Conservation (phyloP, 2,329 filamentous ascomycete genomes). For the Nigrospora osmanthi region DNA sequence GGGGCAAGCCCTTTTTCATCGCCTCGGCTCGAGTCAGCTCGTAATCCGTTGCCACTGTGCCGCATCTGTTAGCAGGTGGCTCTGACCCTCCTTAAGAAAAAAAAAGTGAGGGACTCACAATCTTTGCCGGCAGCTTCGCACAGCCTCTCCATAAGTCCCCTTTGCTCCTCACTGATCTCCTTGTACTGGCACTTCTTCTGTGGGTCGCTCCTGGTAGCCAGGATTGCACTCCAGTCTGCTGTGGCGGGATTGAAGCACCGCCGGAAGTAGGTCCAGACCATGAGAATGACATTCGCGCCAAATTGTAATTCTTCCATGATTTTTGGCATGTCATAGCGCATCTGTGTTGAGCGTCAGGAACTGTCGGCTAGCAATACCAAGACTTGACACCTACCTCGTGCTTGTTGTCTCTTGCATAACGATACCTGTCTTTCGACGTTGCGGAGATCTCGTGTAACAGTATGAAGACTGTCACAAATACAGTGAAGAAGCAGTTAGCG, state of each 20-base stretch:
- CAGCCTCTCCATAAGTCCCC: conserved; percentile 4
- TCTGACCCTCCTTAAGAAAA: neutral
- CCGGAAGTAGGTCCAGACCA: conserved; percentile 44
- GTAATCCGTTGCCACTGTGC: neutral
- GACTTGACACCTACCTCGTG: neutral
- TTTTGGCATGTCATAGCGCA: conserved; percentile 27
- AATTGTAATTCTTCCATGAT: conserved; percentile 37
- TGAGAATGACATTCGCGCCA: conserved; percentile 36
- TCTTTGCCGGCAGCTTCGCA: conserved; percentile 4
- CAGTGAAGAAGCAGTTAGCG: conserved; percentile 16
- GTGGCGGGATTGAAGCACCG: conserved; percentile 21
- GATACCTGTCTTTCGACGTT: conserved; percentile 30
- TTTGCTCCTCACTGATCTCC: conserved; percentile 22
- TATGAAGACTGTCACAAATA: conserved; percentile 22
- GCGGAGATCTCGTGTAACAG: conserved; percentile 28
- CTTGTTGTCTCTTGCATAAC: conserved; percentile 31
- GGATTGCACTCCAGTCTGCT: conserved; percentile 16
- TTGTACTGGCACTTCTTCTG: conserved; percentile 17
- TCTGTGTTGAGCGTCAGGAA: conserved; percentile 12
- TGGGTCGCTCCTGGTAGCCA: conserved; percentile 8
- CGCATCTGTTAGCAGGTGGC: neutral
- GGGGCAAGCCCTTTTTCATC: neutral
- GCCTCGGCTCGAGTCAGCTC: neutral
- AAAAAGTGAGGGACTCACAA: neutral
- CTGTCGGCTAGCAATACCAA: neutral